Conservation (phyloP, 2,329 filamentous ascomycete species). For the Colletotrichum sidae region DNA sequence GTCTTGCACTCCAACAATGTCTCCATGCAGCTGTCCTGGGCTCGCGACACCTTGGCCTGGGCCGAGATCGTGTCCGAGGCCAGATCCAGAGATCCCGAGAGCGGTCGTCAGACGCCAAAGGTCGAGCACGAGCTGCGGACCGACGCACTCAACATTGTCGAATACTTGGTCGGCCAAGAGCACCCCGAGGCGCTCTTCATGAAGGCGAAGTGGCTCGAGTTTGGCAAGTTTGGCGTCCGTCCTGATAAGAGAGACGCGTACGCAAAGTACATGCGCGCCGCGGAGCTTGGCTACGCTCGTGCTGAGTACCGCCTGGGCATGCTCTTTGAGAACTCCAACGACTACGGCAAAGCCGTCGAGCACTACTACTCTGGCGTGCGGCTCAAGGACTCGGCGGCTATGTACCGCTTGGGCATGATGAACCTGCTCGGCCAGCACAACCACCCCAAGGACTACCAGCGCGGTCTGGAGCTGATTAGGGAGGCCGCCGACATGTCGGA, state of each 20-base stretch:
- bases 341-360: constrained; percentile 88
- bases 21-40: constrained; percentile 96
- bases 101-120: constrained; percentile 74
- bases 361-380: constrained; percentile 89
- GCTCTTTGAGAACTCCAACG: constrained; percentile 96
- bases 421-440: constrained; percentile 93
- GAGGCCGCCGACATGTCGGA: constrained; percentile 88
- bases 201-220: constrained; percentile 96
- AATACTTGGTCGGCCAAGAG: constrained; percentile 88
- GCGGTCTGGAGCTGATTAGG: constrained; percentile 85
- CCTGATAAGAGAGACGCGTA: constrained; percentile 97
- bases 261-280: constrained; percentile 84
- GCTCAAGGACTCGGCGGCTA: constrained; percentile 87
- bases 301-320: constrained; percentile 98
- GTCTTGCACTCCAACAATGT: constrained; percentile 95
- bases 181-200: constrained; percentile 97
- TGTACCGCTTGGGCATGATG: constrained; percentile 95
- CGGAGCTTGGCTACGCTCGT: constrained; percentile 85
- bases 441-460: constrained; percentile 82
- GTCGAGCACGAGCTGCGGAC: constrained; percentile 88
- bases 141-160: constrained; percentile 92
- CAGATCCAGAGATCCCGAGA: constrained; percentile 73
- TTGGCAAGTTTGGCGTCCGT: constrained; percentile 92
- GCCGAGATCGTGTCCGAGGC: constrained; percentile 87
- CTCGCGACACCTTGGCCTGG: constrained; percentile 89